phyloP scores from a whole-genome alignment of 2,329 filamentous ascomycete species.

The Colletotrichum sp. region DNA sequence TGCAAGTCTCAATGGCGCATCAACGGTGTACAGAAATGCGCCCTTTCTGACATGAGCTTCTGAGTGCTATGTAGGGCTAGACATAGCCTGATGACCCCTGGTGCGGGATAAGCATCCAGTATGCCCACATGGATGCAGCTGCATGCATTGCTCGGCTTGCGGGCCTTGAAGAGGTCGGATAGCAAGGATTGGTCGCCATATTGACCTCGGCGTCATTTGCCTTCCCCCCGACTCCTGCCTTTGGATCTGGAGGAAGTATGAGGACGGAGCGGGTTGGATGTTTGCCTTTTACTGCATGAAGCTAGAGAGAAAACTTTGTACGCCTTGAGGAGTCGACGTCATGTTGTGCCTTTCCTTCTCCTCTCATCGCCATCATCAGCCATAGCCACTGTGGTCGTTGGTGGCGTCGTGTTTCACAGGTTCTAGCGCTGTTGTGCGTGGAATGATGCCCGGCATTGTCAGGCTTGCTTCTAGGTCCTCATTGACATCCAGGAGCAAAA shows the following conservation, averaged over 20 bases:
- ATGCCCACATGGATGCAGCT: slow-evolving; percentile 1
- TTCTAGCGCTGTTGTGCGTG: neutral
- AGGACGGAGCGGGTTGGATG: neutral
- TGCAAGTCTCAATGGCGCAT: neutral
- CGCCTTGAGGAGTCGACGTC: neutral
- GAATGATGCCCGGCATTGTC: neutral
- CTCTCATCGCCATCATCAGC: neutral
- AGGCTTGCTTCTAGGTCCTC: neutral
- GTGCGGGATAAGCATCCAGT: neutral
- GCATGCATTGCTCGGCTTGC: slow-evolving; percentile 9
- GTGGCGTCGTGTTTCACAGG: neutral
- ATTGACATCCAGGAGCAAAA: neutral
- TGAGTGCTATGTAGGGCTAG: slow-evolving; percentile 5
- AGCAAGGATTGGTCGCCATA: neutral
- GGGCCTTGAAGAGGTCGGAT: neutral
- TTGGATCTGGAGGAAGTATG: neutral
- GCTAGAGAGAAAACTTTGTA: slow-evolving; percentile 10
- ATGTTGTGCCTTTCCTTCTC: neutral
- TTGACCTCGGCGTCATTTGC: neutral
- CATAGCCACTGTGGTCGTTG: neutral
- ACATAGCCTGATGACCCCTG: neutral
- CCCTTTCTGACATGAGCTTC: neutral
- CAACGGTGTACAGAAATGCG: neutral
- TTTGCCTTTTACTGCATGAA: neutral
- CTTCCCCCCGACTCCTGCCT: neutral